Evolutionary conservation across 2,329 filamentous ascomycete species (phyloP), one percentile per base, ranked within the genome.

Genomic region (Nemania sp.): DNA sequence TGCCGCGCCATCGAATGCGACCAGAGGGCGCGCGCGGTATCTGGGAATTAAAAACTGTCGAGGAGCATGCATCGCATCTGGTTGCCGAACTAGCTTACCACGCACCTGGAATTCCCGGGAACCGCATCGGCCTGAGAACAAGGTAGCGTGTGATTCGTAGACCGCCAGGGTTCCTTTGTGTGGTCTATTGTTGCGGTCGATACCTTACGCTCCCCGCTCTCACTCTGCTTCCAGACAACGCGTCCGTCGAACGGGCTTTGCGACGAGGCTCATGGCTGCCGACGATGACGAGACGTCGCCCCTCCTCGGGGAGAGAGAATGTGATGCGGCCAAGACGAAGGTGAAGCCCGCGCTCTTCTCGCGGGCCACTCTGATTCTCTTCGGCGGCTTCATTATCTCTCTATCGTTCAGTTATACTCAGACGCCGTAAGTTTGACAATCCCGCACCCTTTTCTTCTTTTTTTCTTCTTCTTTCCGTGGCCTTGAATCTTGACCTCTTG

Each of bases 331-430:
- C 18, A 59, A 62, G 21, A 11, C 29, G 13, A 62, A 51, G 35
- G 34, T 37, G 42, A 62, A 48, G 54, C 17, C 25, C 6, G 25
- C 55, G 47, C 46, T 63, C 10, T 57, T 68, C 39, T 60, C 66
- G 20, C 59, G 39, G 3, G 40, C 63, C 5, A 60, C 54, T 3
- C 29, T 65, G 15, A 54, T 68, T 12, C 60, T 68, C 15, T 40
- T 65, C 17, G 65, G 52, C 18, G 66, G 59, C 10, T 68, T 70
- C 43, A 53, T 69, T 20, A 70, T 69, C 17, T 66, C 65, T 11
- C 46, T 66, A 17, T 67, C 65, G 2, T 68, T 69, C 42, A 65
- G 64, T 40, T 68, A 65, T 21, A 70, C 68, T 0, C 68, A 70
- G 50, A 66, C 67, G 1, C 68, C 68, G 66, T 68, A 62, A 53